Evolutionary conservation across 129 eudicot genomes (phyloP), one percentile per base, ranked within the genome.

Genomic region (Deinandra increscens): DNA sequence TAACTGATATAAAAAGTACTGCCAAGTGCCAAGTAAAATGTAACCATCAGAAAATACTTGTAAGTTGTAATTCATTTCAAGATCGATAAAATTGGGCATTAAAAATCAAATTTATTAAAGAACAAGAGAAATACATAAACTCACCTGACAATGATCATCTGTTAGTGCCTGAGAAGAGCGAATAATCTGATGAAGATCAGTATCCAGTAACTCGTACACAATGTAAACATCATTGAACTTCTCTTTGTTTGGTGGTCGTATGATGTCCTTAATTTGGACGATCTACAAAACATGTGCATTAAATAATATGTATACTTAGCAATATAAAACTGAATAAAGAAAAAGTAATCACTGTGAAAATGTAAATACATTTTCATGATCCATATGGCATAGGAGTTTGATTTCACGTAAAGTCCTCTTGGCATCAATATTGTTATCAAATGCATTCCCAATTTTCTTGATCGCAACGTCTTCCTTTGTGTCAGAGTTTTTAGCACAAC

Each of bases 1-100:
- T 48, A 90, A 67, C 82, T 90, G 97, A 74, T 90, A 90, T 33
- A 90, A 81, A 74, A 90, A 90, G 72, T 87, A 90, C 97, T 90
- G 91, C 79, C 72, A 70, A 74, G 51, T 68, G 66, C 20, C 72
- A 70, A 74, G 51, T 68, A 62, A 17, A 60, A 72, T 73, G 54
- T 23, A 50, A 51, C 9, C 23, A 12, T 64, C 1, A 36, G 17
- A 36, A 62, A 14, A 59, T 38, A 22, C 49, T 36, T 36, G 39
- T 36, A 36, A 4, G 39, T 48, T 13, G 22, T 56, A 45, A 7
- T 33, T 45, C 64, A 70, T 41, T 13, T 55, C 42, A 53, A 34
- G 39, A 12, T 14, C n/a, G 42, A 55, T 55, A 18, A 36, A 4
- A 36, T 36, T 1, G 39, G 4, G 39, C 10, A 43, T 9, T 43